Base-by-base conservation (phyloP, 2,329 filamentous ascomycete species). In the Calcarisporium arbuscula region DNA sequence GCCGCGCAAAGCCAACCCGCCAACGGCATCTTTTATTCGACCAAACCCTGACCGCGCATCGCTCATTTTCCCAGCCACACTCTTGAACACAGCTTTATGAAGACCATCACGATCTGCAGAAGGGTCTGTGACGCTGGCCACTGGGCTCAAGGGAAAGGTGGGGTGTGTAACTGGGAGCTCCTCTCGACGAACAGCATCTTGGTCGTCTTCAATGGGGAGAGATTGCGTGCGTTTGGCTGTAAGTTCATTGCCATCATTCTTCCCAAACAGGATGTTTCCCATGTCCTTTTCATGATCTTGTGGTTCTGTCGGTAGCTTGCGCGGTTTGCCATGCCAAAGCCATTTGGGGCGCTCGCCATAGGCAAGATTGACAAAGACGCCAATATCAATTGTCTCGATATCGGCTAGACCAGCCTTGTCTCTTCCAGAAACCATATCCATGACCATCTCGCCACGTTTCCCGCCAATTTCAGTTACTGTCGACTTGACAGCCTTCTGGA, bases 391-490 rank as follows among this genome's bases (percentile, higher is more conserved):
- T 1, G 89, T 96, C 61, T 98, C 92, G 22, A 95, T 81, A 49
- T 95, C 90, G 5, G 85, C 84, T 45, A 96, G 89, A 4, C 87
- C 86, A 36, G 81, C 86, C 59, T 94, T 94, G 48, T 94, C 88
- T 30, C 82, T 80, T 18, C 84, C 80, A 25, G 81, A 84, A 6
- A 95, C 88, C 69, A 94, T 94, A n/a, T 87, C 89, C 68, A 94
- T 87, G 30, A 95, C 82, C 63, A 95, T 85, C 57, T 95, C 90
- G 30, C 89, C 89, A 34, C 90, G 82, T 56, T 95, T 95, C 11
- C 92, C 90, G 46, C 87, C 87, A 25, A 98, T 77, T 58, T 95
- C 92, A 14, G 85, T 88, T 30, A 96, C 85, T 0, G 90, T 95
- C 4, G 87, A 94, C 56, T 96, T 96, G 50, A 98, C 87, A 14